Base-by-base conservation (phyloP, 306 rosid genomes). In the Geum urbanum region DNA sequence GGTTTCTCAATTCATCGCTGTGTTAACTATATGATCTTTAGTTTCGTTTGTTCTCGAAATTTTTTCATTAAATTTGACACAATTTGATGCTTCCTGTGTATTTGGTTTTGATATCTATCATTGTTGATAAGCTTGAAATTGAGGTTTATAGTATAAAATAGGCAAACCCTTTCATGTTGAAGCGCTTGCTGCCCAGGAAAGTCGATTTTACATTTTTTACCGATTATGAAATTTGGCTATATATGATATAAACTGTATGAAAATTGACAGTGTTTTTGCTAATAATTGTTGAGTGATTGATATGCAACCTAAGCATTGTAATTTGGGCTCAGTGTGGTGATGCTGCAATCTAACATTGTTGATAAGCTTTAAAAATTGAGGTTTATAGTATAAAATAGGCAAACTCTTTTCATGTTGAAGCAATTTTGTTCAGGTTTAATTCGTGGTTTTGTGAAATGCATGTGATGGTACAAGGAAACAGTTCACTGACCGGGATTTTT, bases 381-480 rank as follows among this genome's bases (percentile, higher is more conserved):
- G 5, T 68, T 55, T 70, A 47, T 32, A 14, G 51, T 40, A 10
- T 62, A 40, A 37, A 20, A 39, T 49, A 20, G 12, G 14, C 32
- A 47, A 44, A 20, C 50, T 10, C 19, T 12, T 32, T 46, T 69
- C 40, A 40, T 69, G 60, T 40, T 66, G 37, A 32, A 32, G 10
- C 18, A 18, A 22, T 15, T 67, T 16, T 27, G 46, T 41, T 18
- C 37, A 32, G 3, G 37, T 32, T 43, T 45, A 35, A 63, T 53
- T 32, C 35, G 14, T 8, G 53, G 46, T 48, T 4, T 40, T 69
- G 6, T 60, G 56, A 66, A 61, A 61, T 78, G 80, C 76, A 81
- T 79, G 43, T 76, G 80, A 74, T 65, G 57, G 72, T 78, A 8
- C 14, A 62, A 8, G 43, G 24, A 13, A 60, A 50, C 70, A 69